These are phyloP conservation scores for Pyrenopolyporus hunteri DNA, from an alignment of 495 filamentous ascomycete genomes.

Conservation along the genomic window DNA sequence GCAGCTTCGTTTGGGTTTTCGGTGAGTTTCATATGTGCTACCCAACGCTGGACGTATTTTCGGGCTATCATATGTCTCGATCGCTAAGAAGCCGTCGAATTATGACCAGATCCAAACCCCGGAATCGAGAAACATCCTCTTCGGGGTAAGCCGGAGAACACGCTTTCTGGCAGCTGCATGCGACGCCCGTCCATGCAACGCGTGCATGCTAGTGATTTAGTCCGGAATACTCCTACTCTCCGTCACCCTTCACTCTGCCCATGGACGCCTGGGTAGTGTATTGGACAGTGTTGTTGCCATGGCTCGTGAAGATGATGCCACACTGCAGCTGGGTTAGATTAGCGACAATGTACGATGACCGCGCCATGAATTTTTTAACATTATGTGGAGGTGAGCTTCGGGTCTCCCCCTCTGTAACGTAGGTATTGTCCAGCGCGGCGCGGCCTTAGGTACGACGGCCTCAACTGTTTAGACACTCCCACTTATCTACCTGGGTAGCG, in stretches of 20 bases:
- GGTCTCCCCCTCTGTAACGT: not conserved
- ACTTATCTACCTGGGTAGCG: too few relatives aligned
- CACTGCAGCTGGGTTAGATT: slow-evolving; percentile 22
- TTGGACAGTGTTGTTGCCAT: slow-evolving; percentile 12
- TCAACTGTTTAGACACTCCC: too few relatives aligned
- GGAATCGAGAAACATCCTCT: slow-evolving; percentile 23
- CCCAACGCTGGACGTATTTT: slow-evolving; percentile 1
- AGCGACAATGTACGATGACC: slow-evolving; percentile 29
- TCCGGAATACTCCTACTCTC: slow-evolving; percentile 23
- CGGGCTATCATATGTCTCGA: slow-evolving; percentile 28
- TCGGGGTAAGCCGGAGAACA: slow-evolving; percentile 33
- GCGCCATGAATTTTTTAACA: not conserved
- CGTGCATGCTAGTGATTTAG: slow-evolving; percentile 26
- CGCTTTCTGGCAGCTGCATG: slow-evolving; percentile 37
- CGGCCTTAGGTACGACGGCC: too few relatives aligned
- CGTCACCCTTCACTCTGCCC: slow-evolving; percentile 16
- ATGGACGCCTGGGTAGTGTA: not conserved
- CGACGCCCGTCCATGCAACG: slow-evolving; percentile 21
- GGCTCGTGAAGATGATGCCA: slow-evolving; percentile 25
- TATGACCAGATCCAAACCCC: slow-evolving; percentile 38
- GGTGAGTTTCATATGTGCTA: slow-evolving; percentile 30
- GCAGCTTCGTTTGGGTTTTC: slow-evolving; percentile 5
- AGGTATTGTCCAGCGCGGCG: too few relatives aligned
- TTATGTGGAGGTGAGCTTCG: not conserved
- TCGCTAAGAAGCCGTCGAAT: slow-evolving; percentile 35